These are phyloP conservation scores for Wickerhamomyces alni DNA, from an alignment of 805 yeast genomes.

Conservation along the genomic window DNA sequence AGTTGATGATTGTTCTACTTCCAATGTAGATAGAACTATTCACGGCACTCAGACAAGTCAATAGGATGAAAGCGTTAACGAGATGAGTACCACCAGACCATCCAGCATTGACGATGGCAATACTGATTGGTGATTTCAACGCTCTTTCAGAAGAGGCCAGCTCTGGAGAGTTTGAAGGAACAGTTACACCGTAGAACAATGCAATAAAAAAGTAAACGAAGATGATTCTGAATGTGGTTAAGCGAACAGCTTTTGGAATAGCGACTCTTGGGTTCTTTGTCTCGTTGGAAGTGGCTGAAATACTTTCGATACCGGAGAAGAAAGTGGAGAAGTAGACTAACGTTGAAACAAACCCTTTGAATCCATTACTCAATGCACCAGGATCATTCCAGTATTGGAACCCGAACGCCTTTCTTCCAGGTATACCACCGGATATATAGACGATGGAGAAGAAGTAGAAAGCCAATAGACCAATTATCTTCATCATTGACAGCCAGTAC, in stretches of 20 bases:
- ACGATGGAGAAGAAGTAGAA: constrained; percentile 45
- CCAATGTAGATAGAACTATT: constrained; percentile 68
- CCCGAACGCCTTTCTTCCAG: constrained; percentile 27
- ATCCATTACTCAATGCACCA: constrained; percentile 35
- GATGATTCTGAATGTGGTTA: constrained; percentile 57
- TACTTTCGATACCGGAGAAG: constrained; percentile 72
- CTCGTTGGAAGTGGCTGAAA: constrained; percentile 72
- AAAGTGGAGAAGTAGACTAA: constrained; percentile 70
- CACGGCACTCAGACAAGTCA: constrained; percentile 63
- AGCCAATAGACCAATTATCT: constrained; percentile 41
- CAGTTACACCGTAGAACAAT: constrained; percentile 61
- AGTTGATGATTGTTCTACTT: constrained; percentile 56
- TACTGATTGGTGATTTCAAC: constrained; percentile 63
- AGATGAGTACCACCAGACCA: constrained; percentile 59
- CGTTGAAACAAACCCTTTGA: constrained; percentile 52
- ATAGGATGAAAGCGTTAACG: constrained; percentile 63
- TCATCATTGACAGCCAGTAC: constrained; percentile 45
- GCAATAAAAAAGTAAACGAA: constrained; percentile 58
- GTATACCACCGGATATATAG: constrained; percentile 37
- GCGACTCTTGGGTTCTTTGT: constrained; percentile 61
- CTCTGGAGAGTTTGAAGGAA: constrained; percentile 58
- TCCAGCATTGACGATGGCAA: constrained; percentile 65
- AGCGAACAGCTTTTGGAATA: constrained; percentile 65
- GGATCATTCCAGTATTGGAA: constrained; percentile 28
- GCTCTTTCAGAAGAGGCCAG: constrained; percentile 31